Conservation (phyloP, 306 rosid genomes). For the Medicago arabica region DNA sequence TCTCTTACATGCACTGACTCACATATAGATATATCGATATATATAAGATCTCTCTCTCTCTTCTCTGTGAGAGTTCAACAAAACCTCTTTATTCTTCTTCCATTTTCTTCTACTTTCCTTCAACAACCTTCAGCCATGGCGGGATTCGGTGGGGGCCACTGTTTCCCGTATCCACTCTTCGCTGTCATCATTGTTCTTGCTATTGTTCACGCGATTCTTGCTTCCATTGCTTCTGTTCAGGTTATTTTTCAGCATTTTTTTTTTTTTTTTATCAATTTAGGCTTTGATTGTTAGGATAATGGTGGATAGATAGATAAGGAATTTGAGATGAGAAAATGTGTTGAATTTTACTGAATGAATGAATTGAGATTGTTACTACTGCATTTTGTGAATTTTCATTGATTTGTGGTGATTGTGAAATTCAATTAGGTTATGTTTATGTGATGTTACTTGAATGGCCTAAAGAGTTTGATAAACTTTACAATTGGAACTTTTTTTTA, state of each 20-base stretch:
- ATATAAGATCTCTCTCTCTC: conserved; percentile 22
- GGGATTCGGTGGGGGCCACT: conserved; percentile 59
- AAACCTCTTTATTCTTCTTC: conserved; percentile 25
- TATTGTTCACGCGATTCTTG: conserved; percentile 64
- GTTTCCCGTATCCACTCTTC: conserved; percentile 64
- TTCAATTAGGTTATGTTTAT: conserved; percentile 25
- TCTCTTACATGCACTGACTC: not conserved
- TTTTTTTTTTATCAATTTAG: conserved; percentile 15
- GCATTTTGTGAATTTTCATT: conserved; percentile 22
- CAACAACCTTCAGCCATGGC: conserved; percentile 44
- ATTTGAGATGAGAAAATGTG: conserved; percentile 8
- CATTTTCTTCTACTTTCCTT: conserved; percentile 9
- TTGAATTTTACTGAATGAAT: conserved; percentile 8
- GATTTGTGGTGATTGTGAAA: conserved; percentile 18
- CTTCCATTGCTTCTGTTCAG: conserved; percentile 76
- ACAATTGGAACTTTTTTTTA: not conserved
- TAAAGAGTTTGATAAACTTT: not conserved
- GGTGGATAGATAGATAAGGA: not conserved
- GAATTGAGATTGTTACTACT: conserved; percentile 12
- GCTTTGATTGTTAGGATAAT: conserved; percentile 33
- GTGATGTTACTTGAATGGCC: conserved; percentile 4
- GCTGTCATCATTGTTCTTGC: conserved; percentile 74
- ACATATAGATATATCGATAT: not conserved
- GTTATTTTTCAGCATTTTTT: conserved; percentile 52
- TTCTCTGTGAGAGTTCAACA: conserved; percentile 25